These are phyloP conservation scores for Sarcomyxa edulis DNA, from an alignment of 768 basidiomycete genomes.

Conservation along the genomic window DNA sequence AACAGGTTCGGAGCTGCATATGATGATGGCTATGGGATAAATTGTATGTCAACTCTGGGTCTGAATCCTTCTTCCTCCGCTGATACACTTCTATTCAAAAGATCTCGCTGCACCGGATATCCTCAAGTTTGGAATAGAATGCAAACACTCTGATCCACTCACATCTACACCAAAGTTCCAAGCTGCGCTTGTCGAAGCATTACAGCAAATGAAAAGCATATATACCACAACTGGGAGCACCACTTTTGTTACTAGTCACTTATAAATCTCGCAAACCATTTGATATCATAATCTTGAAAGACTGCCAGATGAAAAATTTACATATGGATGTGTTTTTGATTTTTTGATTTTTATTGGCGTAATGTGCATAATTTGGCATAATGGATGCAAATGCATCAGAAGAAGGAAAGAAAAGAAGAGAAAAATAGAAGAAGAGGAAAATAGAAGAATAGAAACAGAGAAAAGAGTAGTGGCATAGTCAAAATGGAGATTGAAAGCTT, in stretches of 20 bases:
- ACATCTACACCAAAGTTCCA: slow-evolving; percentile 76
- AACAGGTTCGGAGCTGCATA: slow-evolving; percentile 80
- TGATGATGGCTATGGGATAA: slow-evolving; percentile 89
- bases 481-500: no score
- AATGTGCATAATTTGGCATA: no score
- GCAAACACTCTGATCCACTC: slow-evolving; percentile 61
- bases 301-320: not conserved
- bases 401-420: no score
- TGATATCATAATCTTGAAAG: not conserved
- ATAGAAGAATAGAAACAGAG: no score
- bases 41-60: slow-evolving; percentile 54
- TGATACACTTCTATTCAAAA: slow-evolving; percentile 21
- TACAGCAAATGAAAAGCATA: slow-evolving; percentile 64
- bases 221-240: slow-evolving; percentile 26
- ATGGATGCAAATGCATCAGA: no score
- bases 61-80: not conserved
- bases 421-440: no score
- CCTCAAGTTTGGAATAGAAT: slow-evolving; percentile 93
- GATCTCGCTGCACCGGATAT: slow-evolving; percentile 76
- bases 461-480: no score
- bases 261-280: slow-evolving; percentile 2
- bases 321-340: not conserved
- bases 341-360: no score
- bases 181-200: slow-evolving; percentile 48
- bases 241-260: not conserved